phyloP scores from a whole-genome alignment of 2,329 filamentous ascomycete genomes.

The Kalaharituber pfeilii region DNA sequence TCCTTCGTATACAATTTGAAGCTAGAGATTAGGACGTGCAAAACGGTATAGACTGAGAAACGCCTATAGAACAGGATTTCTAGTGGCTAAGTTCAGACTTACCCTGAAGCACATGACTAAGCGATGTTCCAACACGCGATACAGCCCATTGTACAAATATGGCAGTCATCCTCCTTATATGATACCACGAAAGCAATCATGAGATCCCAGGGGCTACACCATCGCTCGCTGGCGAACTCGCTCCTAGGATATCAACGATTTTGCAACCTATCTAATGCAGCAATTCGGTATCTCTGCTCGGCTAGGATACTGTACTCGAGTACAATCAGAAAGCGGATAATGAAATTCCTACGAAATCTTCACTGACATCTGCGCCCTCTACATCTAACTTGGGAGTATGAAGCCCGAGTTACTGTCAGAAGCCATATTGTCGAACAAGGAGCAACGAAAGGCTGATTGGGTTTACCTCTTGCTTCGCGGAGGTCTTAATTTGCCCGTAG shows the following conservation, averaged over 20 bases:
- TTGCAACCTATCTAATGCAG: not conserved
- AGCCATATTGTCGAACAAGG: constrained; percentile 38
- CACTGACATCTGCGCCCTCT: not conserved
- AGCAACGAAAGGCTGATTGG: constrained; percentile 95
- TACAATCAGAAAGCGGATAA: not conserved
- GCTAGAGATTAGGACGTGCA: too few species aligned
- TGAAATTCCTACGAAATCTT: not conserved
- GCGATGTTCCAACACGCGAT: too few species aligned
- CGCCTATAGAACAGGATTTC: too few species aligned
- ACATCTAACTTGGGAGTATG: not conserved
- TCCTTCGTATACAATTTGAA: too few species aligned
- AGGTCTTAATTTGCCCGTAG: not conserved
- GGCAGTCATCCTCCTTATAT: too few species aligned
- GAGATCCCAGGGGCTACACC: not conserved
- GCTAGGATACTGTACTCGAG: not conserved
- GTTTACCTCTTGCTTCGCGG: constrained; percentile 45
- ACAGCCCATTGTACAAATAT: too few species aligned
- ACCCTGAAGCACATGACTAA: too few species aligned
- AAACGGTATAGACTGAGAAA: too few species aligned
- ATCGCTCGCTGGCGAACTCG: not conserved
- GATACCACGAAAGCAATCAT: not conserved
- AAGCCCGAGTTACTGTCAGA: not conserved
- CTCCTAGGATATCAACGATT: not conserved
- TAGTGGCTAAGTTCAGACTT: too few species aligned
- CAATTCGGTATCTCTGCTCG: not conserved